Evolutionary conservation across 2,329 filamentous ascomycete species (phyloP), one percentile per base, ranked within the genome.

Genomic region (Colletotrichum sp.): DNA sequence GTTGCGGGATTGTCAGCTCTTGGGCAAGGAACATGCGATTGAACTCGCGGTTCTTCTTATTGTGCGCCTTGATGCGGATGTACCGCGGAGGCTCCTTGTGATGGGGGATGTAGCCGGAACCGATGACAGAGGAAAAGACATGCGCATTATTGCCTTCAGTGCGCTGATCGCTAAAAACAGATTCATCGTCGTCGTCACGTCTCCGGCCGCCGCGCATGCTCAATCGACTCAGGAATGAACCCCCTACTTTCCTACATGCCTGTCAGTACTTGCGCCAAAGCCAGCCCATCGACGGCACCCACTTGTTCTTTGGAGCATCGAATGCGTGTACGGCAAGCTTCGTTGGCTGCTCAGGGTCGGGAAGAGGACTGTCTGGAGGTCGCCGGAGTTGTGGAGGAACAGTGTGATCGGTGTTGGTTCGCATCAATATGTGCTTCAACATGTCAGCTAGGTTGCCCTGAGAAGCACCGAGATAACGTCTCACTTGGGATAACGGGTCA

Each of bases 61-160:
- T 92, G 81, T 95, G 93, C 2, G 93, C 87, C 78, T 93, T 92
- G 75, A 98, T 94, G 78, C 95, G 95, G 80, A 99, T 97, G 82
- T 99, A 99, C 30, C 95, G 92, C 3, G 96, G 95, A 5, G 96
- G 96, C 71, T 96, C 95, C 78, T 97, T 97, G 81, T 98, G 93
- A 77, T 93, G 92, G 9, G 97, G 96, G 72, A 95, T 95, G 83
- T 94, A 99, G 72, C 86, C 90, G 30, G 91, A 90, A 68, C 92
- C 94, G 81, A 95, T 90, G 67, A 94, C 91, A 75, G 95, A 93
- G 48, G 94, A 94, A 83, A 98, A 96, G 75, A 96, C 93, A 79
- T 94, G 92, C 38, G 95, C 94, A 84, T 98, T 93, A 87, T 93
- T 94, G 70, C 95, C 95, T 83, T 98, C 94, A 36, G 92, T 93